These are phyloP conservation scores for Thymus quinquecostatus DNA, from an alignment of 257 asterid species.

Conservation along the genomic window DNA sequence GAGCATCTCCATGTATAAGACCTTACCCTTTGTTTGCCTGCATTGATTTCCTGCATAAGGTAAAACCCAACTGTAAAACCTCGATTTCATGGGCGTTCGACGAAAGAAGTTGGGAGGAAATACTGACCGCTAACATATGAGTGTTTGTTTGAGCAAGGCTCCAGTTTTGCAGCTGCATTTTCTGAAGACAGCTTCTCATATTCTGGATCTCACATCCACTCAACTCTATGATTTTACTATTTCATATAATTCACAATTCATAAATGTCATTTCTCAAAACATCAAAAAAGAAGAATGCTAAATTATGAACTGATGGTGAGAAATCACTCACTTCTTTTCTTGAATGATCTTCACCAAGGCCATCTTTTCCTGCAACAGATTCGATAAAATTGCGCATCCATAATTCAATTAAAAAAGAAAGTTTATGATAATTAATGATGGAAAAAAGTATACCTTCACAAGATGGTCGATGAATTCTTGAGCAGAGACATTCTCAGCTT, in stretches of 20 bases:
- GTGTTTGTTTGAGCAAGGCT: slow-evolving; percentile 81
- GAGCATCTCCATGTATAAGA: neutral
- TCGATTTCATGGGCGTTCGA: neutral
- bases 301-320: neutral
- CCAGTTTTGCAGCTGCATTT: slow-evolving; percentile 86
- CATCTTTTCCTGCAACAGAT: slow-evolving; percentile 68
- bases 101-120: neutral
- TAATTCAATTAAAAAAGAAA: slow-evolving; percentile 6
- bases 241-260: slow-evolving; percentile 15
- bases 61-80: slow-evolving; percentile 20
- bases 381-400: slow-evolving; percentile 13
- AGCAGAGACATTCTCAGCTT: slow-evolving; percentile 42
- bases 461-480: slow-evolving; percentile 59
- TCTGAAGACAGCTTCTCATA: slow-evolving; percentile 64
- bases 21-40: slow-evolving; percentile 72
- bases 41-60: slow-evolving; percentile 70
- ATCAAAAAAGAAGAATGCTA: neutral
- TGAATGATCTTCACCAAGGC: slow-evolving; percentile 71
- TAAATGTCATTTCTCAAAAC: neutral
- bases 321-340: slow-evolving; percentile 62
- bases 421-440: neutral
- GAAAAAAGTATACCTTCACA: slow-evolving; percentile 48
- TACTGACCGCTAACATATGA: slow-evolving; percentile 71
- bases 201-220: slow-evolving; percentile 76
- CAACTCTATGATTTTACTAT: slow-evolving; percentile 80